Evolutionary conservation across 805 yeast species (phyloP), one percentile per base, ranked within the genome.

Genomic region (Lipomyces spencermartinsiae): DNA sequence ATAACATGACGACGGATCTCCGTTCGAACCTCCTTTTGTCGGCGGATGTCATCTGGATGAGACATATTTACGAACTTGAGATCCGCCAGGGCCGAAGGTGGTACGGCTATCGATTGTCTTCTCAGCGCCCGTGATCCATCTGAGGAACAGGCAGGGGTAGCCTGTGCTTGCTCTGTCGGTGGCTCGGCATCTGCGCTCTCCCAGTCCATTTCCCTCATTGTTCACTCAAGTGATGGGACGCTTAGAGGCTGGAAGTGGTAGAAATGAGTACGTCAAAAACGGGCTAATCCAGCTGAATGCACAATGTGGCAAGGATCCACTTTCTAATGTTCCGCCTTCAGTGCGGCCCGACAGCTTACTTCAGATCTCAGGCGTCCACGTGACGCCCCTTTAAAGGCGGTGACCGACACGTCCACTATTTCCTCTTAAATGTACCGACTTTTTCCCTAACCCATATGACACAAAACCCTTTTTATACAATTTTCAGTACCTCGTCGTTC

Each of bases 1-100:
- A 46, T 46, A 46, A 46, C 51, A 46, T 46, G 51, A 46, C 51
- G 51, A 46, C 51, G 51, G 51, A 46, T 46, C 51, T 46, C 51
- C 51, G 51, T 46, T 46, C 51, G 51, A 19, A 46, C 51, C 51
- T 46, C 51, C 9, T 46, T 46, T 46, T 46, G 51, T 19, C 51
- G 51, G 51, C 51, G 51, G 51, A 46, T 46, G 51, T 46, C 51
- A 4, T 46, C 51, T 46, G 51, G 51, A 46, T 46, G 51, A 46
- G 51, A 46, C 51, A 46, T 19, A 46, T 46, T 46, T 46, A 46
- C 51, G 51, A 46, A 46, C 51, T 46, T 46, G 51, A 46, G 51
- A 46, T 46, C 51, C 51, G 22, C 51, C n/a, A 46, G 9, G 51
- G 51, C 22, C 51, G 51, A 46, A 46, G 51, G 51, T 46, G 51